Conservation (phyloP, 805 yeast genomes). For the Pichia membranifaciens region DNA sequence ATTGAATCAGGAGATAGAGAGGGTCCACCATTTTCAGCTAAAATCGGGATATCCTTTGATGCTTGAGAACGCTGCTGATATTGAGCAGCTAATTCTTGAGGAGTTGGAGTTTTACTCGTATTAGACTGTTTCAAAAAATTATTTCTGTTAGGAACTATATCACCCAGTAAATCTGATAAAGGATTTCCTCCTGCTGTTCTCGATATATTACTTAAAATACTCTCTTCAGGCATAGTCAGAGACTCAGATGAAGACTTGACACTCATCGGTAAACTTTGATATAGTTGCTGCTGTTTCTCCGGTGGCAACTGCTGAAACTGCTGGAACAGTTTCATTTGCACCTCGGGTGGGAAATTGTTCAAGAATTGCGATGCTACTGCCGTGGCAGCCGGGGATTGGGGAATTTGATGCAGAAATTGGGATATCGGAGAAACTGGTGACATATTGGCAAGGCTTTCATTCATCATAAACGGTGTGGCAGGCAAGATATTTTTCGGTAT, state of each 20-base stretch:
- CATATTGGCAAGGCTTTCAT: neutral
- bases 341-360: conserved; percentile 14
- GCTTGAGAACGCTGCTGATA: conserved; percentile 15
- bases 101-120: conserved; percentile 13
- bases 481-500: conserved; percentile 4
- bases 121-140: conserved; percentile 3
- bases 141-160: conserved; percentile 9
- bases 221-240: neutral
- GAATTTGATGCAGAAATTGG: conserved; percentile 12
- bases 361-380: conserved; percentile 16
- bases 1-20: conserved; percentile 28
- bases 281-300: conserved; percentile 17
- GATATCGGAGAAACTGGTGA: conserved; percentile 14
- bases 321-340: conserved; percentile 14
- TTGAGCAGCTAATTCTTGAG: conserved; percentile 21
- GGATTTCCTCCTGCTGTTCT: conserved; percentile 1
- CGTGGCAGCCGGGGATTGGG: conserved; percentile 9
- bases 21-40: conserved; percentile 15
- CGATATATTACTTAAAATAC: neutral
- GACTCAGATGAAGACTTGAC: conserved; percentile 5
- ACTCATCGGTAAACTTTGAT: conserved; percentile 13
- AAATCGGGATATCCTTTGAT: conserved; percentile 4
- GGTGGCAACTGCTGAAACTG: conserved; percentile 15
- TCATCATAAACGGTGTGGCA: conserved; percentile 5
- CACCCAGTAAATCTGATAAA: conserved; percentile 11